phyloP scores from a whole-genome alignment of 1,284 basidiomycete species.

The Xanthoconium separans region DNA sequence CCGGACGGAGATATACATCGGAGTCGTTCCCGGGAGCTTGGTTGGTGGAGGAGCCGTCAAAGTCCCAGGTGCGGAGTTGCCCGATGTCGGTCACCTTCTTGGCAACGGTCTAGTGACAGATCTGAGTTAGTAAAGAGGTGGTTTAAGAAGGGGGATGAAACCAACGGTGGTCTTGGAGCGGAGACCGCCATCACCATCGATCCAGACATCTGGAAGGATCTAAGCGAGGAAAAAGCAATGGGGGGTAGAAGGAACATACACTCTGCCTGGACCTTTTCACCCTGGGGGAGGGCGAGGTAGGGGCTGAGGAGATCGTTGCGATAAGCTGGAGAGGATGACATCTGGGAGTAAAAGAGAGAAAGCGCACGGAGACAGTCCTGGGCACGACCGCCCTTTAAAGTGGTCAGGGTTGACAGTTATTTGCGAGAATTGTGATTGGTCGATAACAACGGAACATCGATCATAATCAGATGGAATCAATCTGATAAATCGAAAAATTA shows the following conservation, averaged over 20 bases:
- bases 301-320: constrained; percentile 83
- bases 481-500: not conserved
- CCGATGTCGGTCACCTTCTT: constrained; percentile 85
- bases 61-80: constrained; percentile 96
- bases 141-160: constrained; percentile 14
- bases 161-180: constrained; percentile 91
- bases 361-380: not conserved
- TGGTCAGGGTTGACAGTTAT: constrained; percentile 21
- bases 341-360: constrained; percentile 5
- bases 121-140: constrained; percentile 4
- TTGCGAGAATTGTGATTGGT: constrained; percentile 30
- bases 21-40: constrained; percentile 95
- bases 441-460: constrained; percentile 25
- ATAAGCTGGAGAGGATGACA: constrained; percentile 42
- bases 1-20: constrained; percentile 97
- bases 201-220: constrained; percentile 78
- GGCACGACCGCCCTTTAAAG: constrained; percentile 22
- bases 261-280: constrained; percentile 88
- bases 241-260: constrained; percentile 50
- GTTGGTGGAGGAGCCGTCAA: constrained; percentile 96
- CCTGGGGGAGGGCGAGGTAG: constrained; percentile 84
- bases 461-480: constrained; percentile 1
- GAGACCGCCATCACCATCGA: constrained; percentile 89
- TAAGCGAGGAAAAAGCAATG: constrained; percentile 21
- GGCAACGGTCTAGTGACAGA: constrained; percentile 62